phyloP scores from a whole-genome alignment of 352 stramenopile genomes.

The Aphanomyces invadans region DNA sequence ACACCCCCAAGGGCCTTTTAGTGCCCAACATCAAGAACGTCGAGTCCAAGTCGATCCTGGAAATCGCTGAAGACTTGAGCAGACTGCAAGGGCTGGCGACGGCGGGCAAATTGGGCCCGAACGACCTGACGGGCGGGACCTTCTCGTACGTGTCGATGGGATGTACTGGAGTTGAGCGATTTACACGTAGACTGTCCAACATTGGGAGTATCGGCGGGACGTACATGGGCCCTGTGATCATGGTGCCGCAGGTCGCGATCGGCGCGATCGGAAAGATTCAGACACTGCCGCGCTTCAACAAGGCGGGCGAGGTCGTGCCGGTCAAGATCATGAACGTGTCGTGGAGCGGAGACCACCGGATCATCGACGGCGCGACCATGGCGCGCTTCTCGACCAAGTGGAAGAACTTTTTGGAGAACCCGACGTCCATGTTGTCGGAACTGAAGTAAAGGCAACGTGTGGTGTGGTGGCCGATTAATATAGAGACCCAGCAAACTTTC shows the following conservation, averaged over 20 bases:
- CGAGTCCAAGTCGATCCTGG: slow-evolving; percentile 77
- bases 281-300: slow-evolving; percentile 90
- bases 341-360: slow-evolving; percentile 96
- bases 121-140: slow-evolving; percentile 88
- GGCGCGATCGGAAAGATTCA: slow-evolving; percentile 95
- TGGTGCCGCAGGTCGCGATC: slow-evolving; percentile 95
- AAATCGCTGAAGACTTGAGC: slow-evolving; percentile 80
- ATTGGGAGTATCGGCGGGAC: slow-evolving; percentile 97
- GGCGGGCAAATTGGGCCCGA: slow-evolving; percentile 63
- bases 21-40: slow-evolving; percentile 95
- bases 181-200: slow-evolving; percentile 83
- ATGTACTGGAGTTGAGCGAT: too few species aligned
- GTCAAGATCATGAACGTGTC: slow-evolving; percentile 93
- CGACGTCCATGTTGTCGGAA: slow-evolving; percentile 86
- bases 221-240: slow-evolving; percentile 95
- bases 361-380: slow-evolving; percentile 97
- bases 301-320: slow-evolving; percentile 75
- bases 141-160: slow-evolving; percentile 61
- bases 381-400: slow-evolving; percentile 95
- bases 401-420: slow-evolving; percentile 95
- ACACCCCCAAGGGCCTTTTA: slow-evolving; percentile 92
- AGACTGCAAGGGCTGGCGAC: slow-evolving; percentile 81
- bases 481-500: too few species aligned
- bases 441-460: slow-evolving; percentile 77
- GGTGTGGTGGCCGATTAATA: background rate